These are phyloP conservation scores for Cercospora beticola DNA, from an alignment of 2,329 filamentous ascomycete genomes.

Conservation along the genomic window DNA sequence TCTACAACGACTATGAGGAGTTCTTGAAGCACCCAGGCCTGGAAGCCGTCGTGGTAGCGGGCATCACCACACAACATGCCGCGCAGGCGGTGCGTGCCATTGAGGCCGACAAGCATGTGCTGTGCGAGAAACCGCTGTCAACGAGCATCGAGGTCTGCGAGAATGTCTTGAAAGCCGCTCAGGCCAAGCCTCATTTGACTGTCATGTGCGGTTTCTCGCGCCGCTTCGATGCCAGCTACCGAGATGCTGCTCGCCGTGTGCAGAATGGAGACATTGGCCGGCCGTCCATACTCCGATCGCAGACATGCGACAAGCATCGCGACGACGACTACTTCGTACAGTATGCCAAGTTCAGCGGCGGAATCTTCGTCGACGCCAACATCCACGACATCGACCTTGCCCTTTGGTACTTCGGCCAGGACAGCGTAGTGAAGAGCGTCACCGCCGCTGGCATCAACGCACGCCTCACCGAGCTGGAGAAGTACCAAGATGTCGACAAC, in stretches of 20 bases:
- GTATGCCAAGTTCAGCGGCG: constrained; percentile 64
- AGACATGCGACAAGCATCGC: constrained; percentile 67
- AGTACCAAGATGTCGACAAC: constrained; percentile 62
- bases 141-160: constrained; percentile 61
- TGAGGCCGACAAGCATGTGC: constrained; percentile 54
- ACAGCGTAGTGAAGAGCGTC: constrained; percentile 56
- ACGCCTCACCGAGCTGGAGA: constrained; percentile 57
- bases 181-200: constrained; percentile 58
- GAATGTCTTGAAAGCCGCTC: constrained; percentile 59
- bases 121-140: constrained; percentile 61
- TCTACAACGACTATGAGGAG: constrained; percentile 57
- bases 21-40: constrained; percentile 58
- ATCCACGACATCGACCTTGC: constrained; percentile 69
- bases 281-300: constrained; percentile 61
- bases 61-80: constrained; percentile 57
- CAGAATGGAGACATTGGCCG: constrained; percentile 58
- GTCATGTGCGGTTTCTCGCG: constrained; percentile 67
- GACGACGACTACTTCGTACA: constrained; percentile 66
- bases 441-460: constrained; percentile 59
- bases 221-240: constrained; percentile 66
- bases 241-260: constrained; percentile 57
- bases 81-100: constrained; percentile 59
- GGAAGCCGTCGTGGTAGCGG: constrained; percentile 57
- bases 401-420: constrained; percentile 62
- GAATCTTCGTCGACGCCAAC: constrained; percentile 70